Evolutionary conservation across 2,329 filamentous ascomycete genomes (phyloP), one percentile per base, ranked within the genome.

Genomic region (Aspergillus vadensis): DNA sequence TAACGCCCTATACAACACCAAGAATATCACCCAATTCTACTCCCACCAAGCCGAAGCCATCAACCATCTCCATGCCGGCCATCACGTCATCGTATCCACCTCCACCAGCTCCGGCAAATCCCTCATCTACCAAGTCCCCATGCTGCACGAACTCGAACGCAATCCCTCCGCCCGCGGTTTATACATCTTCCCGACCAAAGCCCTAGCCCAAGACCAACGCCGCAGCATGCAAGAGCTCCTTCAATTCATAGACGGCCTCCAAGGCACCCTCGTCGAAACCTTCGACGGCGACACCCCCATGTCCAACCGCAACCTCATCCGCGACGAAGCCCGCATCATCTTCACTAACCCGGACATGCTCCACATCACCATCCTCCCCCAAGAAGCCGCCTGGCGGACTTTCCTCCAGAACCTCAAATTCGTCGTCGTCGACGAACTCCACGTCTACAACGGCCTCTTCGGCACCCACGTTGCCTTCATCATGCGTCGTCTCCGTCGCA

Each of bases 341-440:
- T 97, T 99, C 71, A 99, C 95, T 0, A 99, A 99, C 69, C 95
- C 95, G 0, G 95, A 99, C 70, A 99, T 98, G 93, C 83, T 99
- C 38, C 95, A 99, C 68, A 86, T 97, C 36, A 96, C 92, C 0
- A 96, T 99, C 25, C 77, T 99, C 3, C 94, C 95, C 0, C 91
- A 97, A 70, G 95, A 99, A 77, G 89, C 92, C 64, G 85, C 85
- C 30, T 99, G 95, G 95, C 85, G 93, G 50, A 86, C 85, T 0
- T 98, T 97, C 67, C 76, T 99, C n/a, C 86, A 91, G 74, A 92
- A 97, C 66, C 79, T 99, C 14, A 91, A 89, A 65, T 97, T 91
- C 70, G 93, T 99, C 0, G 95, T 99, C 7, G 89, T 92, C 10
- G 89, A 92, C 68, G 95, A 99, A 72, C 79, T 99, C 39, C 95